Percentiles rank a stretch among this genome's conserved stretches.
These are phyloP conservation scores for Kwoniella dendrophila DNA, from an alignment of 768 basidiomycete genomes.

Conservation along the genomic window DNA sequence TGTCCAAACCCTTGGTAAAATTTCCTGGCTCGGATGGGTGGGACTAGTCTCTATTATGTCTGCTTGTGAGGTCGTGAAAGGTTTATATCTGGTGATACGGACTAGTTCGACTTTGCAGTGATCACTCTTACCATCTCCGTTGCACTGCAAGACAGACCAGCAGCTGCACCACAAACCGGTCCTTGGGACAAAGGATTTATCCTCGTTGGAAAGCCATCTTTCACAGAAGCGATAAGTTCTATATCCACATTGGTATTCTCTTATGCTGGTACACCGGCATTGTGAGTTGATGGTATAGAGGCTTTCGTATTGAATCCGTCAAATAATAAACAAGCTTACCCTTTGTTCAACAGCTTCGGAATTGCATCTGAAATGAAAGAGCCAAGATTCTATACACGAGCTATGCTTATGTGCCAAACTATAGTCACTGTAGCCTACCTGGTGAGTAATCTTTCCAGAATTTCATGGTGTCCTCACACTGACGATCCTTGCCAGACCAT, in stretches of 20 bases:
- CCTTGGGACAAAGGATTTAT: slow-evolving; percentile 35
- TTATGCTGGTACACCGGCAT: slow-evolving; percentile 33
- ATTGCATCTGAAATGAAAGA: slow-evolving; percentile 46
- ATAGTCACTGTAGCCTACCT: slow-evolving; percentile 44
- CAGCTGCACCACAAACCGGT: slow-evolving; percentile 32
- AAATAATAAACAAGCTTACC: too few species aligned
- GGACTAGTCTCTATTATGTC: slow-evolving; percentile 21
- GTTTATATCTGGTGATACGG: too few species aligned
- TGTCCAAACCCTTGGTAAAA: slow-evolving; percentile 29
- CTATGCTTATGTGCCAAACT: slow-evolving; percentile 43
- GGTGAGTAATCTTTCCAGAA: too few species aligned
- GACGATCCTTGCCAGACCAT: too few species aligned
- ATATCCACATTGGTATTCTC: slow-evolving; percentile 38
- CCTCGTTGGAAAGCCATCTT: slow-evolving; percentile 29
- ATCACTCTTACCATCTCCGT: slow-evolving; percentile 36
- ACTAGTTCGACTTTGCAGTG: too few species aligned
- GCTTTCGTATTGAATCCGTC: too few species aligned
- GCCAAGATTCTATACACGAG: slow-evolving; percentile 23
- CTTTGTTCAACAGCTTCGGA: slow-evolving; percentile 37
- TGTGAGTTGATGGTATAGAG: too few species aligned
- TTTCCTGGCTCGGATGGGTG: slow-evolving; percentile 25
- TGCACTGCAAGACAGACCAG: slow-evolving; percentile 33
- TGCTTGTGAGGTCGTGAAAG: slow-evolving; percentile 17
- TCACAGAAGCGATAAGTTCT: slow-evolving; percentile 39
- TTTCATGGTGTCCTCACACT: too few species aligned